phyloP scores from a whole-genome alignment of 2,329 filamentous ascomycete genomes.

The Alternaria consortialis region DNA sequence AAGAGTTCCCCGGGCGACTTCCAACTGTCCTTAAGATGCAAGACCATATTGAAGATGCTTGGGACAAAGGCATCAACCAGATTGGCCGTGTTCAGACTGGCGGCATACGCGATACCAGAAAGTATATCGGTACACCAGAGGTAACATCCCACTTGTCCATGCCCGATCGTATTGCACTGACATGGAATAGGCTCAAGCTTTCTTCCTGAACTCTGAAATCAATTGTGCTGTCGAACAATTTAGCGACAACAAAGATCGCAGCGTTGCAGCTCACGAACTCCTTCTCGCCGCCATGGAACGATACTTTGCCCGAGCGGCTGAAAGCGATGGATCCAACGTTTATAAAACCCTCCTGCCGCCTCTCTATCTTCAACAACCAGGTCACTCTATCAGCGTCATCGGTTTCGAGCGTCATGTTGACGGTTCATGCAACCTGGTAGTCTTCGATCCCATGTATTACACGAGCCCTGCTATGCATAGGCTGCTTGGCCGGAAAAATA shows the following conservation, averaged over 20 bases:
- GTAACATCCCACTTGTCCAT: constrained; percentile 54
- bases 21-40: constrained; percentile 86
- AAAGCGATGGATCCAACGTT: constrained; percentile 66
- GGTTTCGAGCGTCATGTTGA: constrained; percentile 77
- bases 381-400: constrained; percentile 90
- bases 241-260: constrained; percentile 56
- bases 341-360: constrained; percentile 77
- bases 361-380: constrained; percentile 89
- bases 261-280: constrained; percentile 59
- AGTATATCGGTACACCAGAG: constrained; percentile 95
- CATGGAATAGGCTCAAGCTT: constrained; percentile 74
- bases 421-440: constrained; percentile 74
- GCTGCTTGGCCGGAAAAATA: constrained; percentile 60
- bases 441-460: constrained; percentile 87
- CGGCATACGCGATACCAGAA: constrained; percentile 85
- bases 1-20: constrained; percentile 67
- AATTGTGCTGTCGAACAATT: constrained; percentile 62
- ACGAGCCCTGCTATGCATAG: constrained; percentile 71
- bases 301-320: constrained; percentile 72
- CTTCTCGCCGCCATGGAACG: constrained; percentile 74
- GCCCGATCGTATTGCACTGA: constrained; percentile 17
- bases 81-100: constrained; percentile 82
- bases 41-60: constrained; percentile 84
- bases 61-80: constrained; percentile 83
- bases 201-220: constrained; percentile 76